Base-by-base conservation (phyloP, 495 filamentous ascomycete genomes). In the Delitschia confertaspora region DNA sequence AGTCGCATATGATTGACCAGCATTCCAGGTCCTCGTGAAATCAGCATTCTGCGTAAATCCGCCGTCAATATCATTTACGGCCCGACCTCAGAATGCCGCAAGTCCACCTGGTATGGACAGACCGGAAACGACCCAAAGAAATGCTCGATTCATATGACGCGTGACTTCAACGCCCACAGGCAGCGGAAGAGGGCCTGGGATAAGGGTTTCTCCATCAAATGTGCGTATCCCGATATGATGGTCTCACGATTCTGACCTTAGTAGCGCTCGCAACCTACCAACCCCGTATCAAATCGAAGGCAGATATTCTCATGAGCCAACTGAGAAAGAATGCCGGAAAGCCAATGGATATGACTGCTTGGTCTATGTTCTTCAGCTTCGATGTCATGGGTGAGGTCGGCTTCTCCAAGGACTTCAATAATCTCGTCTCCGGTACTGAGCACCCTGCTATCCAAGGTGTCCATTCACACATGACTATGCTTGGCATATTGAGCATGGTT, bases 21-120 rank as follows among this genome's bases (percentile, higher is more conserved):
- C 14, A 24, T 26, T 3, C 2, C 20, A 52, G 43, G 45, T 10
- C 41, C 44, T n/a, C n/a, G 38, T 18, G 45, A 50, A 20, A 42
- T 63, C 19, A 69, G 69, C 0, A 65, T 73, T 16, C 51, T 56
- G 0, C 42, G 66, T 38, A 64, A 67, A 11, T 46, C 59, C 1
- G 64, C 60, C 3, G 51, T 71, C 2, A 20, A 46, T 4, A 37
- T 48, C 0, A 51, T 71, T 3, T 59, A 67, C 29, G 59, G 68
- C 0, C 29, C 54, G 0, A 41, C 58, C 2, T 47, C 65, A 1
- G 53, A 57, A 26, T 58, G 56, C 22, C 55, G 17, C 0, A 73
- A 72, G 46, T 58, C 61, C 1, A 51, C 59, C 0, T 70, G 63
- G 62, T 74, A 75, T 16, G 26, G 33, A 5, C 38, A 39, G 17